These are phyloP conservation scores for Fusarium verticillioides DNA, from an alignment of 2,329 filamentous ascomycete genomes.

Conservation along the genomic window DNA sequence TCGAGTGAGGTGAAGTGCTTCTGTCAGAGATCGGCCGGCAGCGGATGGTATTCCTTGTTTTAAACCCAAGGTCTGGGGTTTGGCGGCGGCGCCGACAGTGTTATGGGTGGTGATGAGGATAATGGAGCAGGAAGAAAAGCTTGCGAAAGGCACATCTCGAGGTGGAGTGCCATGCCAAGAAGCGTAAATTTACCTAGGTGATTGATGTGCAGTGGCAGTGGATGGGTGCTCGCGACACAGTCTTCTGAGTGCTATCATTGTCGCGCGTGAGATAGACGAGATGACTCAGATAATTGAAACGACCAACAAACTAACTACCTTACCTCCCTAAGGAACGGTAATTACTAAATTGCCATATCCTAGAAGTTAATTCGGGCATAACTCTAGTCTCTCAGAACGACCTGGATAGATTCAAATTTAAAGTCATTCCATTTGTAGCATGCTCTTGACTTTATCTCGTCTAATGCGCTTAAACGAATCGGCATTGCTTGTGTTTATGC, in stretches of 20 bases:
- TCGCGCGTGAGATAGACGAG: conserved; percentile 41
- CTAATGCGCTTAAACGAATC: neutral
- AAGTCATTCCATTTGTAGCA: neutral
- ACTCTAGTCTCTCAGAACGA: neutral
- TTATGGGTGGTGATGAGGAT: conserved; percentile 8
- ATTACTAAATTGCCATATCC: neutral
- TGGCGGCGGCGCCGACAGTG: conserved; percentile 1
- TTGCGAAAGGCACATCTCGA: conserved; percentile 8
- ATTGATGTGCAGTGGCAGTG: conserved; percentile 36
- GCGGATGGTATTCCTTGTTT: conserved; percentile 22
- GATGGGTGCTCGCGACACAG: conserved; percentile 35
- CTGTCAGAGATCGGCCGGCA: conserved; percentile 1
- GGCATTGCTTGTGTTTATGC: neutral
- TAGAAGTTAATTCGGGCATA: neutral
- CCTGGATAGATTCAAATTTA: neutral
- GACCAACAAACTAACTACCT: conserved; percentile 1
- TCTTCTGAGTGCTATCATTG: conserved; percentile 9
- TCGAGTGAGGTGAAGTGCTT: neutral
- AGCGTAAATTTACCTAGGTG: conserved; percentile 2
- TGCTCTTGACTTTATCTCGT: neutral
- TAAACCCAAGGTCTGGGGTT: neutral
- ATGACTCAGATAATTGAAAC: conserved; percentile 36
- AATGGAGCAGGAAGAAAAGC: conserved; percentile 13
- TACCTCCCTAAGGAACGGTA: neutral
- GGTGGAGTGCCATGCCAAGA: conserved; percentile 19